Conservation (phyloP, 2,329 filamentous ascomycete genomes). For the Pseudogymnoascus sp. region DNA sequence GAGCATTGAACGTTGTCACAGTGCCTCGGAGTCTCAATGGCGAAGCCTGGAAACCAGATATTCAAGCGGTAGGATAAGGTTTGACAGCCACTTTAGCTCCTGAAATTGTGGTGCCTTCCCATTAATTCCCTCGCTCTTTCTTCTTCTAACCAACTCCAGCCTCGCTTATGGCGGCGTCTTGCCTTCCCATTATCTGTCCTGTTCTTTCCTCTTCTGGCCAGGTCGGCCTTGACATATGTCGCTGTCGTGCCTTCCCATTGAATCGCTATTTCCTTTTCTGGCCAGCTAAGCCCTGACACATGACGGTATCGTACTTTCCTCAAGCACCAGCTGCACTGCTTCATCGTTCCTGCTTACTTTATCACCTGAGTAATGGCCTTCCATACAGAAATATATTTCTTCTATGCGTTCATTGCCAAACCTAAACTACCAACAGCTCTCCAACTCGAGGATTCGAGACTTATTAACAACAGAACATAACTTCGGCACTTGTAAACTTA, state of each 20-base stretch:
- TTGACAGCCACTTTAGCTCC: background rate
- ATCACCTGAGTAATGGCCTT: background rate
- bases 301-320: background rate
- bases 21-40: background rate
- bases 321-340: background rate
- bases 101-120: background rate
- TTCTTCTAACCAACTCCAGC: background rate
- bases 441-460: background rate
- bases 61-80: background rate
- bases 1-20: background rate
- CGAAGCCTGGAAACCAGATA: background rate
- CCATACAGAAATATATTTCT: background rate
- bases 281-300: background rate
- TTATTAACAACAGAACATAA: background rate
- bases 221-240: background rate
- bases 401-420: background rate
- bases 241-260: background rate
- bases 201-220: background rate
- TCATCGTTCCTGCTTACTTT: background rate
- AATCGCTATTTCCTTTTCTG: background rate
- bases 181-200: background rate
- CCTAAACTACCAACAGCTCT: background rate
- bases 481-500: background rate
- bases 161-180: background rate
- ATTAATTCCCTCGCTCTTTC: background rate